Conservation (phyloP, 306 rosid species). For the Mucuna pruriens region DNA sequence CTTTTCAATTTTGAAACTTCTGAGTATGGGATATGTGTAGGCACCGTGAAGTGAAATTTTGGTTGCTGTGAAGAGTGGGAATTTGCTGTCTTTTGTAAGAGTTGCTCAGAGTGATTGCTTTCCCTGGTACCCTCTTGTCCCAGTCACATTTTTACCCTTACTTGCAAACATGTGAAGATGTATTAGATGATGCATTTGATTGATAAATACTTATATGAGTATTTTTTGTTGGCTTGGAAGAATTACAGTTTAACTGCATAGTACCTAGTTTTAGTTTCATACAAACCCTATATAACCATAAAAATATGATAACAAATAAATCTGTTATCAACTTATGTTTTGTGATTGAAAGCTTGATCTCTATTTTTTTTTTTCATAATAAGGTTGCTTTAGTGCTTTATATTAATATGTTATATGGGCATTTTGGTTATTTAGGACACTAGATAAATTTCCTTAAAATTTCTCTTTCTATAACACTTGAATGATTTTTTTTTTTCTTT, state of each 20-base stretch:
- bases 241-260: background rate
- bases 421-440: background rate
- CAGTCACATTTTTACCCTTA: slow-evolving; percentile 5
- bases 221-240: slow-evolving; percentile 3
- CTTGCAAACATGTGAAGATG: background rate
- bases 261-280: background rate
- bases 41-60: slow-evolving; percentile 23
- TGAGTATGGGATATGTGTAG: slow-evolving; percentile 24
- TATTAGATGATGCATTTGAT: slow-evolving; percentile 19
- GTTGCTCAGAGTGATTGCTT: slow-evolving; percentile 30
- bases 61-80: slow-evolving; percentile 38
- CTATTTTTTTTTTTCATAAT: background rate
- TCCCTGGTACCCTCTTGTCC: slow-evolving; percentile 29
- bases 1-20: background rate
- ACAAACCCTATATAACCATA: background rate
- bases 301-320: slow-evolving; percentile 10
- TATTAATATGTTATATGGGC: background rate
- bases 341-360: slow-evolving; percentile 18
- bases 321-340: background rate
- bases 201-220: background rate
- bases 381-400: slow-evolving; percentile 20
- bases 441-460: background rate
- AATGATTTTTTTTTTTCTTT: slow-evolving; percentile 29
- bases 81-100: background rate
- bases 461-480: background rate